These are phyloP conservation scores for Epichloe elymi DNA, from an alignment of 2,329 filamentous ascomycete genomes.

Conservation along the genomic window DNA sequence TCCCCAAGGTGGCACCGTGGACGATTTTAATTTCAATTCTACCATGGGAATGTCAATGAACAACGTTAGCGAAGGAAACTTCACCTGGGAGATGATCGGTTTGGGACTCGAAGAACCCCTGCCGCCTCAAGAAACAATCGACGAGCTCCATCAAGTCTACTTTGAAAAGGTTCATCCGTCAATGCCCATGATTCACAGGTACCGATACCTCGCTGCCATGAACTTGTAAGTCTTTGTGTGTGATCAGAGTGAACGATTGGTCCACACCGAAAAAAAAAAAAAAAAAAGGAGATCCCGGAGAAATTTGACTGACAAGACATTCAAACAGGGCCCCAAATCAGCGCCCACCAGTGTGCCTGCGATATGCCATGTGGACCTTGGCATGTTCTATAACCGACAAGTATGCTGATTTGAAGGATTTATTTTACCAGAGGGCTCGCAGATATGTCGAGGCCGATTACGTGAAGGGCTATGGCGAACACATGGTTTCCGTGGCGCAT, in stretches of 20 bases:
- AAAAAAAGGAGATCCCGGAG: background rate
- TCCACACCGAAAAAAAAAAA: too few species aligned
- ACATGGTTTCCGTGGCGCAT: slow-evolving; percentile 73
- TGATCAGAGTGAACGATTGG: background rate
- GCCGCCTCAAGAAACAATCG: slow-evolving; percentile 50
- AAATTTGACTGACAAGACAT: background rate
- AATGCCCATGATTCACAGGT: slow-evolving; percentile 77
- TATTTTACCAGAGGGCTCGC: slow-evolving; percentile 79
- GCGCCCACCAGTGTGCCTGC: slow-evolving; percentile 73
- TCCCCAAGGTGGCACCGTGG: slow-evolving; percentile 31
- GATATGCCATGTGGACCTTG: slow-evolving; percentile 93
- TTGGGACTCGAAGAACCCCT: slow-evolving; percentile 46
- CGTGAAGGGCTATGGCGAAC: slow-evolving; percentile 83
- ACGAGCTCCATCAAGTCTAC: slow-evolving; percentile 80
- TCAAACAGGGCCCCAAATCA: slow-evolving; percentile 54
- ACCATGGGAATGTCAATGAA: slow-evolving; percentile 37
- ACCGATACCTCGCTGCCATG: slow-evolving; percentile 77
- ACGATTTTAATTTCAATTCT: slow-evolving; percentile 45
- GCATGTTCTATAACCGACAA: slow-evolving; percentile 79
- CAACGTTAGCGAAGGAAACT: slow-evolving; percentile 37
- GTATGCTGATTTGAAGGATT: slow-evolving; percentile 63
- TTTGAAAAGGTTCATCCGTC: slow-evolving; percentile 85
- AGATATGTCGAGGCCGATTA: slow-evolving; percentile 87
- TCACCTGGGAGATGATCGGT: slow-evolving; percentile 68
- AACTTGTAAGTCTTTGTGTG: slow-evolving; percentile 44